phyloP scores from a whole-genome alignment of 208 protist species.

The Trypanosoma mega region DNA sequence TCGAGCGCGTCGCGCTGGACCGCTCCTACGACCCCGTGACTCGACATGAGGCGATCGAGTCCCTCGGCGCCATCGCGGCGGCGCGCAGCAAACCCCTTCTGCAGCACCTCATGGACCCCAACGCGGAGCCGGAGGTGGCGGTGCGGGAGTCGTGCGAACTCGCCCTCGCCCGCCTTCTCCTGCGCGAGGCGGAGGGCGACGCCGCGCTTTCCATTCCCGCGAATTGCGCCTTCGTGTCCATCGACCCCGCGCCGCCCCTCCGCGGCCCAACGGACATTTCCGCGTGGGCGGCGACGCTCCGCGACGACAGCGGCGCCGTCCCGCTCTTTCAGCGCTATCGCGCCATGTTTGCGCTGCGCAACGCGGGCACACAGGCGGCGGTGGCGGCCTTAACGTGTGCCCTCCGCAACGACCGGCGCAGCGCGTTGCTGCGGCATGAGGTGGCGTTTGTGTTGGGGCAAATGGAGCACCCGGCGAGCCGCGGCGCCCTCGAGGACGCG shows the following conservation, averaged over 20 bases:
- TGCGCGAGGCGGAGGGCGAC: constrained; percentile 56
- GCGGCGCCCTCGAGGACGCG: constrained; percentile 58
- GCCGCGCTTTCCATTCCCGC: constrained; percentile 43
- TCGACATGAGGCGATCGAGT: constrained; percentile 96
- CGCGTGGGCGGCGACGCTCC: constrained; percentile 63
- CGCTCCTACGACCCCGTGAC: constrained; percentile 93
- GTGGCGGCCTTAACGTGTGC: constrained; percentile 79
- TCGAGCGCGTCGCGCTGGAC: constrained; percentile 74
- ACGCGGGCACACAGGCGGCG: constrained; percentile 70
- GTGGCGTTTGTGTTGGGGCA: constrained; percentile 98
- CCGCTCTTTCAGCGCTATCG: constrained; percentile 94
- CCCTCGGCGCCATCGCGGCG: constrained; percentile 88
- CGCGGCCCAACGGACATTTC: constrained; percentile 39
- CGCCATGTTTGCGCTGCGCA: constrained; percentile 96
- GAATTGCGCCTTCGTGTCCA: constrained; percentile 77
- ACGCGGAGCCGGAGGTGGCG: constrained; percentile 50
- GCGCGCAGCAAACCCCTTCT: constrained; percentile 42
- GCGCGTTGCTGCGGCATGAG: constrained; percentile 96
- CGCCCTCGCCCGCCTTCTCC: constrained; percentile 74
- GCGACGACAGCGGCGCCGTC: constrained; percentile 57
- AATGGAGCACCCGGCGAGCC: constrained; percentile 84
- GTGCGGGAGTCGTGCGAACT: constrained; percentile 96
- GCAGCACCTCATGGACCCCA: constrained; percentile 43
- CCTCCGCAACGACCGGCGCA: constrained; percentile 83
- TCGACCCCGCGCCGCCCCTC: constrained; percentile 93